Base-by-base conservation (phyloP, 768 basidiomycete species). In the Saitozyma podzolica region DNA sequence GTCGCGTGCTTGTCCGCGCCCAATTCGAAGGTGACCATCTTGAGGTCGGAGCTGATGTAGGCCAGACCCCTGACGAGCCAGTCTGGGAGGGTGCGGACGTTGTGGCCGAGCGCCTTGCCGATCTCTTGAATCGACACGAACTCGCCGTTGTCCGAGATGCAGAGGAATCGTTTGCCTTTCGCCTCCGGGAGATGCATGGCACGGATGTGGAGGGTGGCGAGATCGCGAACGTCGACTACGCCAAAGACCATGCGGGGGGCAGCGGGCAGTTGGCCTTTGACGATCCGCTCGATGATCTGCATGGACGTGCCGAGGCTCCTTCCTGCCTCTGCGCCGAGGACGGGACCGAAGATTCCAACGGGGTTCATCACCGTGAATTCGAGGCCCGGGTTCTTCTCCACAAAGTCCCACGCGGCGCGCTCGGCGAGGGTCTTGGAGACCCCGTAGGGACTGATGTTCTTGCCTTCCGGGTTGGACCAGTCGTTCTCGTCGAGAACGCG, bases 171-270 rank as follows among this genome's bases (percentile, higher is more conserved):
- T 45, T 62, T 14, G 14, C 61, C 61, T 8, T 42, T 49, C 13
- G 55, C 61, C 41, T 57, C 39, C 8, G 61, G 56, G n/a, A 41
- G 20, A 8, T 48, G 48, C 43, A 50, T 50, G 54, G 50, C 61
- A 29, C 56, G 11, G 16, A 62, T n/a, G 41, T 62, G 61, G n/a
- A 62, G 55, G 29, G 55, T 13, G 6, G 61, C 61, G 39, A 56
- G 43, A 50, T 62, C 61, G 9, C 61, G 20, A 11, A 62, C 61
- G 41, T 62, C 61, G 42, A 62, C 61, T 7, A 41, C 40, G 13
- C 48, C 55, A 37, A 62, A 17, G 11, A 13, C n/a, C 8, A 62
- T 45, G n/a, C 40, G n/a, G 13, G 61, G 61, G 16, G 50, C 49
- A 10, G 61, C 61, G 13, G 61, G 61, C 17, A 56, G 14, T 14